Conservation (phyloP, 257 asterid genomes). For the Solanum arcanum region DNA sequence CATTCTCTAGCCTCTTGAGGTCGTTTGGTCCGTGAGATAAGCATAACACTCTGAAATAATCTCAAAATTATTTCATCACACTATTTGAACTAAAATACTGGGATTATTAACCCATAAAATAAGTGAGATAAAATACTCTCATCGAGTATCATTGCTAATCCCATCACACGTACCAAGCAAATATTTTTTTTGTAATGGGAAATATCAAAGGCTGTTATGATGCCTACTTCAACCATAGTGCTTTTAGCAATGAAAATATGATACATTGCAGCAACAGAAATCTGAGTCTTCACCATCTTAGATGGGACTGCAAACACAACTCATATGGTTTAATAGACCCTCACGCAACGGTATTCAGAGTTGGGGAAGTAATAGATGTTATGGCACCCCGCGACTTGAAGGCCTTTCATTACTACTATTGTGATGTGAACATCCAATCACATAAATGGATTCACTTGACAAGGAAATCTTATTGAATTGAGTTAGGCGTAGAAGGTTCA, state of each 20-base stretch:
- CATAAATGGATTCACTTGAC: background rate
- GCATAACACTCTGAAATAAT: background rate
- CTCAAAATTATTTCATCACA: background rate
- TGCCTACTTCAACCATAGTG: background rate
- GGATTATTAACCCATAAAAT: too few species aligned
- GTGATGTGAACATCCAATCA: background rate
- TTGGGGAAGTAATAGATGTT: background rate
- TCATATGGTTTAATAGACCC: background rate
- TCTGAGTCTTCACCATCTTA: background rate
- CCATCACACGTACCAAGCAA: background rate
- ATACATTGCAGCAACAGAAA: background rate
- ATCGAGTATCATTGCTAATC: background rate
- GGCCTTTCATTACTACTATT: background rate
- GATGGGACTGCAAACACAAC: background rate
- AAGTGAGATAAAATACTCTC: background rate
- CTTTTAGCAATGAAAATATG: background rate
- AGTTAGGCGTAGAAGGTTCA: background rate
- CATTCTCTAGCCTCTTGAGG: background rate
- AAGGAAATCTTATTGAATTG: background rate
- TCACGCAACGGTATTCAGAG: background rate
- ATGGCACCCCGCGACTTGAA: background rate
- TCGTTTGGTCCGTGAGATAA: background rate
- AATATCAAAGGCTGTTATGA: too few species aligned
- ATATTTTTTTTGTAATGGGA: too few species aligned
- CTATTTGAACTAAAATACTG: background rate